These are phyloP conservation scores for Hymenoscyphus salicellus DNA, from an alignment of 2,329 filamentous ascomycete species.

Conservation along the genomic window DNA sequence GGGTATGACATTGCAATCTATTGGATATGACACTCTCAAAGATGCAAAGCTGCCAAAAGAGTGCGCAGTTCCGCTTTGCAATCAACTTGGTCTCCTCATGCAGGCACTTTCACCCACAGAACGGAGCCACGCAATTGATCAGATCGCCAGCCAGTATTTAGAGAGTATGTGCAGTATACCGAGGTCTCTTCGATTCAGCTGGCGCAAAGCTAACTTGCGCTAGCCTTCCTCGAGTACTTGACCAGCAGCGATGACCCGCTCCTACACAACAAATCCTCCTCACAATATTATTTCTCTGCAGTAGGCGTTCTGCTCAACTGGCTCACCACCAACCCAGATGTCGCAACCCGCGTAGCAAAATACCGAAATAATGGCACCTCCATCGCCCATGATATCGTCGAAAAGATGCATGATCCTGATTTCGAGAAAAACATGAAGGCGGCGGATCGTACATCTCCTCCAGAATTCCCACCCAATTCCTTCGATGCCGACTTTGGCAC, in stretches of 20 bases:
- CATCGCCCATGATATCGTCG: constrained; percentile 23
- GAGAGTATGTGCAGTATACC: not conserved
- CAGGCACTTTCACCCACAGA: constrained; percentile 11
- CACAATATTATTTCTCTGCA: constrained; percentile 28
- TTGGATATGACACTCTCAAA: constrained; percentile 17
- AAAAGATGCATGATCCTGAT: constrained; percentile 24
- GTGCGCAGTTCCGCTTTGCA: constrained; percentile 16
- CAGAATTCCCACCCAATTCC: constrained; percentile 14
- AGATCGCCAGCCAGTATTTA: constrained; percentile 30
- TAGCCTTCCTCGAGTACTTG: constrained; percentile 26
- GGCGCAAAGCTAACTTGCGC: not conserved
- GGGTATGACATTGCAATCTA: constrained; percentile 11
- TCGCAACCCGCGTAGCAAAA: constrained; percentile 21
- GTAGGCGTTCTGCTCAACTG: constrained; percentile 27
- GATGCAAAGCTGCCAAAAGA: constrained; percentile 7
- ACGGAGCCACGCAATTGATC: constrained; percentile 24
- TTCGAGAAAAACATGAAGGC: constrained; percentile 23
- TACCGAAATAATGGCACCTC: constrained; percentile 10
- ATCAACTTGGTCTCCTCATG: constrained; percentile 24
- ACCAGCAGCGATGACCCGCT: constrained; percentile 22
- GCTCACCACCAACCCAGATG: constrained; percentile 25
- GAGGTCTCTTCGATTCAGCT: not conserved
- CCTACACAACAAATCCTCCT: constrained; percentile 20
- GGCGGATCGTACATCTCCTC: constrained; percentile 1
- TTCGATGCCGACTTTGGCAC: constrained; percentile 31